Conservation (phyloP, 2,329 filamentous ascomycete genomes). For the Claviceps spartinae region DNA sequence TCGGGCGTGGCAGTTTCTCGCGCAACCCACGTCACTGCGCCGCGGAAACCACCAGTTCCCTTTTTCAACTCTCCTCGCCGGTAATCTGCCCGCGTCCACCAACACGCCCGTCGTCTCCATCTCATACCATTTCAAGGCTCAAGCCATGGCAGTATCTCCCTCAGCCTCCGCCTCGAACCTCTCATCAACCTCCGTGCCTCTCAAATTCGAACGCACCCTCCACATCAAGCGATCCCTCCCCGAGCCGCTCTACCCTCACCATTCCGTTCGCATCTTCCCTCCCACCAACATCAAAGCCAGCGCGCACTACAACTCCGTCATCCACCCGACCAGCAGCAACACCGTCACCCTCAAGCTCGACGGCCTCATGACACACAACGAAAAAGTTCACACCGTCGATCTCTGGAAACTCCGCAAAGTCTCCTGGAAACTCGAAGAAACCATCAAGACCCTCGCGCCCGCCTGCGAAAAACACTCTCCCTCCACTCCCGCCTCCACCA, state of each 20-base stretch:
- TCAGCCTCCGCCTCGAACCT: background rate
- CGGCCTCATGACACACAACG: constrained; percentile 63
- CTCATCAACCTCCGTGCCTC: constrained; percentile 16
- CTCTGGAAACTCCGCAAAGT: constrained; percentile 84
- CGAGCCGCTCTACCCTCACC: constrained; percentile 64
- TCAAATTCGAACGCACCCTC: constrained; percentile 54
- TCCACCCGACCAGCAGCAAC: constrained; percentile 77
- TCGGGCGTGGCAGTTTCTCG: constrained; percentile 66
- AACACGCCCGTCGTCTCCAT: constrained; percentile 60
- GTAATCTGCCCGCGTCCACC: constrained; percentile 73
- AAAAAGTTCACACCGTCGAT: constrained; percentile 56
- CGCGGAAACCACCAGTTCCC: constrained; percentile 63
- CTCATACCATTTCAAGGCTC: constrained; percentile 64
- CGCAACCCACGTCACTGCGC: constrained; percentile 34
- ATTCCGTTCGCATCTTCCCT: constrained; percentile 87
- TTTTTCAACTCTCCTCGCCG: constrained; percentile 76
- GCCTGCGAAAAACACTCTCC: constrained; percentile 65
- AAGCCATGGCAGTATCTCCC: constrained; percentile 43
- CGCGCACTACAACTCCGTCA: constrained; percentile 67
- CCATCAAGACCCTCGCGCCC: constrained; percentile 62
- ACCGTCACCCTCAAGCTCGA: constrained; percentile 68
- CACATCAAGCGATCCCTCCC: constrained; percentile 66
- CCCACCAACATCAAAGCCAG: constrained; percentile 86
- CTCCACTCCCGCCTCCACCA: constrained; percentile 13
- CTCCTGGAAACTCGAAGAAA: constrained; percentile 87